Evolutionary conservation across 2,329 filamentous ascomycete species (phyloP).

Genomic region (Byssothecium circinans): DNA sequence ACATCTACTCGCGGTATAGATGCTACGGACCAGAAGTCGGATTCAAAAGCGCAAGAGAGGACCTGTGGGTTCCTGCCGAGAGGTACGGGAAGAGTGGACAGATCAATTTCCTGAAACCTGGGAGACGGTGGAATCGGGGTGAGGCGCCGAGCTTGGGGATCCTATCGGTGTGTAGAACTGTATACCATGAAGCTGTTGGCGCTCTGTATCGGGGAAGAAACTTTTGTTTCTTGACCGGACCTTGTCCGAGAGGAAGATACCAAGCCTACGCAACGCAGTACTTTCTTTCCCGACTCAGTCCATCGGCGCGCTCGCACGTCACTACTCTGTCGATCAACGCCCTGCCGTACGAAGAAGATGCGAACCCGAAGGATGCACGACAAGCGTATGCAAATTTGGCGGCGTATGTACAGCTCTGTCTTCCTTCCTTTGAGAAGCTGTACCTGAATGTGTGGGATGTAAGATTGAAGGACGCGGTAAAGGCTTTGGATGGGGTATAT

Average conservation of each 20-base stretch:
- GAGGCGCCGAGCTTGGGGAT: constrained; percentile 15
- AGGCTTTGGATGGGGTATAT: constrained; percentile 9
- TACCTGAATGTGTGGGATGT: constrained; percentile 23
- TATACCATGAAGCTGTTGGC: constrained; percentile 29
- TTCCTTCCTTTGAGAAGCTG: constrained; percentile 19
- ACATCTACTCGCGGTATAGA: constrained; percentile 35
- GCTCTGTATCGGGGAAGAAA: constrained; percentile 28
- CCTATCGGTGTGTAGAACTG: constrained; percentile 17
- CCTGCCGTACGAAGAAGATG: constrained; percentile 36
- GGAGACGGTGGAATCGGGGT: constrained; percentile 17
- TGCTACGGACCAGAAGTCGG: constrained; percentile 28
- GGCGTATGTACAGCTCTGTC: constrained; percentile 14
- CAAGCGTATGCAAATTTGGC: constrained; percentile 22
- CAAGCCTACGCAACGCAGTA: constrained; percentile 33
- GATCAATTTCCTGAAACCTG: constrained; percentile 36
- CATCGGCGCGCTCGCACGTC: constrained; percentile 19
- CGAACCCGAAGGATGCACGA: constrained; percentile 9
- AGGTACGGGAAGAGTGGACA: constrained; percentile 19
- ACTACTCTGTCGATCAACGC: constrained; percentile 25
- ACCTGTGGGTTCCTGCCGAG: constrained; percentile 24
- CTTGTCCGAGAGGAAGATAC: constrained; percentile 37
- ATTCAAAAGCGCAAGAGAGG: constrained; percentile 18
- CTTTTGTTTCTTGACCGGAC: constrained; percentile 32
- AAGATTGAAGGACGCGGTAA: constrained; percentile 6
- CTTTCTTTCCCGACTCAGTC: constrained; percentile 24